Evolutionary conservation across 441 rosid species (phyloP), one percentile per base, ranked within the genome.

Genomic region (Pelargonium australe): DNA sequence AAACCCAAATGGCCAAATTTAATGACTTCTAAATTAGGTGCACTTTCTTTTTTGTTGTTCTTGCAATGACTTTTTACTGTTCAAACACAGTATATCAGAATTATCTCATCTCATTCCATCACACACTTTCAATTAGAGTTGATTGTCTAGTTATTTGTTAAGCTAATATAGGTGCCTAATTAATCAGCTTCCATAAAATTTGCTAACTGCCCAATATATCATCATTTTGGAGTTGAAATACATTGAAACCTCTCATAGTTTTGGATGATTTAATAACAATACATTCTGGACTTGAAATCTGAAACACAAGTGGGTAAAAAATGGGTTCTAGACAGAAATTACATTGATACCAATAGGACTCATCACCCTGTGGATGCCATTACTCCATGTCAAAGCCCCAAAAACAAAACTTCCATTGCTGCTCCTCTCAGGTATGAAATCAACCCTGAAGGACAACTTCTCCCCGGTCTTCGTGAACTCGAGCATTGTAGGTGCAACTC

Each of bases 371-470:
- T 72, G 81, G 34, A 75, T 12, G 40, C 78, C 86, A 58, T 75
- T 80, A 65, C 70, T 82, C 89, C 87, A 83, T 62, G 81, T 80
- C 84, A 83, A 70, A 63, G 78, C 82, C 66, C 85, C 85, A 17
- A 80, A 79, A 51, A 79, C 84, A 70, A 79, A 83, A 72, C 67
- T 78, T 44, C 83, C 85, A 20, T 77, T 68, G 34, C 79, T 82
- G 10, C 66, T 77, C 64, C 69, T 70, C 40, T 74, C 40, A 53
- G 87, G 84, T 11, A 12, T 70, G 71, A 85, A 80, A 69, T 83
- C 84, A 47, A 78, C 71, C 80, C 80, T 80, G 74, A 70, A 82
- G 17, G 79, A 60, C 75, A 37, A 49, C 63, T 82, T 85, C 73
- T 79, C 77, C 13, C 84, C 83, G 20, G 83, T 65, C 73, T 19